Evolutionary conservation across 106 monocot genomes (phyloP), one percentile per base, ranked within the genome.

Genomic region (Alisma plantagoaquatica): DNA sequence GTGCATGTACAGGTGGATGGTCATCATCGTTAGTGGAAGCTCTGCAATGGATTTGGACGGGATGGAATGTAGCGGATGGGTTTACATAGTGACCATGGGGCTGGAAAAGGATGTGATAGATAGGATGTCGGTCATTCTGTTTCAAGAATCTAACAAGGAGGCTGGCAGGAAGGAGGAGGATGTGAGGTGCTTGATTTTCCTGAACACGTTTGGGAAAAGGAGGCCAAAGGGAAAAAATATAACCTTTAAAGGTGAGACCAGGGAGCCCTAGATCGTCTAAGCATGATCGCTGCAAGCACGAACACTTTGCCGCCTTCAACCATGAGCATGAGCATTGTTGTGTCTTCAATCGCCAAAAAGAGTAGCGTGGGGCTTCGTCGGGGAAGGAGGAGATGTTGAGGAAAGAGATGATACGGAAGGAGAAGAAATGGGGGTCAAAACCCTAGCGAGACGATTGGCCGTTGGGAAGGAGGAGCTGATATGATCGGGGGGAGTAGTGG

Each of bases 171-270:
- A 10, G 9, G 66, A 23, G 22, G 57, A 66, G 31, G 64, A 54
- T 21, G 22, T 45, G 23, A 57, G 43, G 57, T 87, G 86, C 71
- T 69, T 82, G 12, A 87, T 87, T 45, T 87, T 81, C 46, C 46
- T 87, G 46, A 56, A 60, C 23, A 33, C n/a, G 38, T 10, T 87
- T 18, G 53, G 2, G 18, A 69, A 64, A 12, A 82, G 81, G n/a
- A 69, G 86, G 86, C 55, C 82, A 27, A 38, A 43, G 54, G 42
- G n/a, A n/a, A n/a, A n/a, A n/a, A n/a, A n/a, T n/a, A n/a, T n/a
- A n/a, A n/a, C n/a, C n/a, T n/a, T n/a, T n/a, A n/a, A n/a, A n/a
- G n/a, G n/a, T n/a, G n/a, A n/a, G n/a, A n/a, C n/a, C n/a, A n/a
- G n/a, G n/a, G n/a, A n/a, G n/a, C n/a, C n/a, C n/a, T n/a, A n/a